phyloP scores from a whole-genome alignment of 805 yeast genomes.

The Yueomyces sinensis region DNA sequence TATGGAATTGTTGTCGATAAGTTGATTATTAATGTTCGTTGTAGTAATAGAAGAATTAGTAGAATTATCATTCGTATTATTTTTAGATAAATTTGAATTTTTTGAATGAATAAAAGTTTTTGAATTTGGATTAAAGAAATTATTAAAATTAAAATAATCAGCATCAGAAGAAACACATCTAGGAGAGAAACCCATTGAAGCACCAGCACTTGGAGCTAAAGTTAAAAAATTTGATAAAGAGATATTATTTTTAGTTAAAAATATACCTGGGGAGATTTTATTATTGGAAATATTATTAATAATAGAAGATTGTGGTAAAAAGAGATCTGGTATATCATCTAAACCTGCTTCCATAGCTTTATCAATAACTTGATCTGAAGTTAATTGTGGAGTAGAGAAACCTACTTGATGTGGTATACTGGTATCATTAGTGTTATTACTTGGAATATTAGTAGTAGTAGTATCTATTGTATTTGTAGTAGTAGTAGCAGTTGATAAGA shows the following conservation, averaged over 20 bases:
- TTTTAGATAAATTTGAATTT: neutral
- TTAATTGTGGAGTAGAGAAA: constrained; percentile 67
- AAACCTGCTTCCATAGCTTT: constrained; percentile 17
- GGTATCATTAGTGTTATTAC: constrained; percentile 4
- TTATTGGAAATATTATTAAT: neutral
- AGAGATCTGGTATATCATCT: constrained; percentile 11
- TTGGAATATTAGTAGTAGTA: neutral
- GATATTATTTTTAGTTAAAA: constrained; percentile 17
- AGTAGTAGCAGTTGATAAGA: constrained; percentile 1
- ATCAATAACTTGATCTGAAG: constrained; percentile 31
- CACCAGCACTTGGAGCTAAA: constrained; percentile 29
- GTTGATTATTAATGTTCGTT: neutral
- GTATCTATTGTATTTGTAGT: neutral
- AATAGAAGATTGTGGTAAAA: constrained; percentile 8
- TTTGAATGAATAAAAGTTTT: neutral
- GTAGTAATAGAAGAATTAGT: neutral
- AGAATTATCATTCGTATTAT: neutral
- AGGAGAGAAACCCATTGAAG: constrained; percentile 5
- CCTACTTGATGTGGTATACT: constrained; percentile 50
- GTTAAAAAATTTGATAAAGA: constrained; percentile 28
- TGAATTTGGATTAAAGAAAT: constrained; percentile 7
- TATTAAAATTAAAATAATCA: constrained; percentile 23
- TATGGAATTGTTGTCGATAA: neutral
- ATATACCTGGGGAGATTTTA: neutral
- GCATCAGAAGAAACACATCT: constrained; percentile 26